Evolutionary conservation across 352 stramenopile species (phyloP).

Genomic region (Phytophthora kernoviae): DNA sequence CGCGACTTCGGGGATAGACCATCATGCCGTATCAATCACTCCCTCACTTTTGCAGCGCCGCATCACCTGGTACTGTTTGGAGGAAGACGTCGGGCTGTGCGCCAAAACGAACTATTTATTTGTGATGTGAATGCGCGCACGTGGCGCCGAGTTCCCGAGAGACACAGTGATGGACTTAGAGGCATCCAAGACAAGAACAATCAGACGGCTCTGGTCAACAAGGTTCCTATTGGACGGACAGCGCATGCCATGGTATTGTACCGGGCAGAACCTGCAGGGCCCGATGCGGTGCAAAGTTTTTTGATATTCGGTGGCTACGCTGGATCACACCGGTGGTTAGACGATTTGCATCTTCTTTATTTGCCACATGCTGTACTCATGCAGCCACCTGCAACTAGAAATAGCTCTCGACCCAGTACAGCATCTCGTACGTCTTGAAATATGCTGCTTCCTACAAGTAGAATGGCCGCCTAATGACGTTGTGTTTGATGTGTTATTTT

Average conservation of each 20-base stretch:
- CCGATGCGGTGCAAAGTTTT: constrained; percentile 36
- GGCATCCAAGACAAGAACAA: constrained; percentile 6
- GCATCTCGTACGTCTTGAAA: constrained; percentile 28
- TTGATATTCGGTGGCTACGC: constrained; percentile 76
- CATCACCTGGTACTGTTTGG: constrained; percentile 69
- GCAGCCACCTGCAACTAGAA: constrained; percentile 18
- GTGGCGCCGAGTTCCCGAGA: constrained; percentile 36
- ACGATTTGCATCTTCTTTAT: constrained; percentile 67
- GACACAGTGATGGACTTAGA: constrained; percentile 4
- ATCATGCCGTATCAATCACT: constrained; percentile 62
- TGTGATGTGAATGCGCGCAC: constrained; percentile 42
- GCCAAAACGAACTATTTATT: constrained; percentile 63
- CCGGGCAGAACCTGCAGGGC: constrained; percentile 17
- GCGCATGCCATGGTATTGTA: constrained; percentile 56
- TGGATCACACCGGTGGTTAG: constrained; percentile 59
- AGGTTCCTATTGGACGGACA: constrained; percentile 37
- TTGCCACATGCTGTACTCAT: constrained; percentile 24
- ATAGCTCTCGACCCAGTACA: constrained; percentile 17
- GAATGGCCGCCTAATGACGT: constrained; percentile 9
- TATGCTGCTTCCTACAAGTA: background rate
- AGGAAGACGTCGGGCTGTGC: constrained; percentile 44
- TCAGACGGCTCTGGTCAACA: constrained; percentile 5
- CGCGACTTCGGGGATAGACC: constrained; percentile 45
- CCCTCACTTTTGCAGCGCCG: constrained; percentile 51
- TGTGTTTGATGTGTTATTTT: constrained; percentile 6